A percentile compares a stretch with the other conserved stretches of the same genome.
These are phyloP conservation scores for Globisporangium uncinulatum DNA, from an alignment of 352 stramenopile genomes.

Conservation along the genomic window DNA sequence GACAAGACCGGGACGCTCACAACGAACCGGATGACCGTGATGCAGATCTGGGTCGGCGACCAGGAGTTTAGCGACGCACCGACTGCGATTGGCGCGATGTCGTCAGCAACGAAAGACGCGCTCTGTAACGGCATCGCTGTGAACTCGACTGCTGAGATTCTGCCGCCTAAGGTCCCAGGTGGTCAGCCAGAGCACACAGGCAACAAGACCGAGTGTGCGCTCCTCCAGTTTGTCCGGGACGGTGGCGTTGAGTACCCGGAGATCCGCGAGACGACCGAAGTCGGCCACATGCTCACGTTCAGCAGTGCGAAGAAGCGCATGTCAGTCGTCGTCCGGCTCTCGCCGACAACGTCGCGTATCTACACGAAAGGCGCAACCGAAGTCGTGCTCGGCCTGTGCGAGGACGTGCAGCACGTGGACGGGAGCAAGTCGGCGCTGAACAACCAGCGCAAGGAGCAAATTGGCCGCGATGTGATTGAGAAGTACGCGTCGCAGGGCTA, in stretches of 20 bases:
- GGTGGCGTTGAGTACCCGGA: slow-evolving; percentile 48
- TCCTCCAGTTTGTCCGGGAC: slow-evolving; percentile 61
- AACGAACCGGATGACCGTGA: slow-evolving; percentile 97
- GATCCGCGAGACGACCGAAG: slow-evolving; percentile 11
- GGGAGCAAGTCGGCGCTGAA: slow-evolving; percentile 25
- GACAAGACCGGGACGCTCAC: slow-evolving; percentile 98
- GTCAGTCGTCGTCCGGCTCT: slow-evolving; percentile 53
- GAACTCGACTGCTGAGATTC: slow-evolving; percentile 72
- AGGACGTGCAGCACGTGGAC: slow-evolving; percentile 59
- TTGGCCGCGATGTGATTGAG: slow-evolving; percentile 22
- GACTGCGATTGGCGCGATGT: slow-evolving; percentile 31
- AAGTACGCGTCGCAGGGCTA: slow-evolving; percentile 80
- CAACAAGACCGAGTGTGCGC: slow-evolving; percentile 79
- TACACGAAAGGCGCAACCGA: slow-evolving; percentile 79
- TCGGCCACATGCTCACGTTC: slow-evolving; percentile 80
- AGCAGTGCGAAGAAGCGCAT: slow-evolving; percentile 81
- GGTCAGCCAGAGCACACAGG: slow-evolving; percentile 25
- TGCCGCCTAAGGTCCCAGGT: slow-evolving; percentile 40
- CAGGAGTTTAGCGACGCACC: slow-evolving; percentile 38
- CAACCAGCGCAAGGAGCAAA: slow-evolving; percentile 10
- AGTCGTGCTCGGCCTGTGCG: slow-evolving; percentile 67
- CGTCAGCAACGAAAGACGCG: slow-evolving; percentile 27
- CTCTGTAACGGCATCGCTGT: slow-evolving; percentile 64
- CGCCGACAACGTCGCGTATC: slow-evolving; percentile 24
- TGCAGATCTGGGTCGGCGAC: slow-evolving; percentile 70